These are phyloP conservation scores for Hypoxylon lenormandii DNA, from an alignment of 495 filamentous ascomycete genomes.

Conservation along the genomic window DNA sequence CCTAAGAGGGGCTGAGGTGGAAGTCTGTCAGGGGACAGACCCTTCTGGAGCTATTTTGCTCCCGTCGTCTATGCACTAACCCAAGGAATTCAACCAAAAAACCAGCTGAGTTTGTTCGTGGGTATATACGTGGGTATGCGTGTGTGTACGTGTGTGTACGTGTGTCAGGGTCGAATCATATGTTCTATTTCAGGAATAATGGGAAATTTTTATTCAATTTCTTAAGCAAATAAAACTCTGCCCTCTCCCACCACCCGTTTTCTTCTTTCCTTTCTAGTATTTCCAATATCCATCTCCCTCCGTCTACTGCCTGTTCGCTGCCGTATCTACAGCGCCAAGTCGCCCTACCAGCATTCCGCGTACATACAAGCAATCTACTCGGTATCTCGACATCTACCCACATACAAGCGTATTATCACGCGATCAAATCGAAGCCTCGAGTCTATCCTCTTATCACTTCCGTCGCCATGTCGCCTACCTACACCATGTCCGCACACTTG, in stretches of 20 bases:
- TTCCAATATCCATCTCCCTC: conserved; percentile 12
- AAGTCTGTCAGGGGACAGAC: neutral
- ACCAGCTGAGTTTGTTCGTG: neutral
- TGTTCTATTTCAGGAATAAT: conserved; percentile 27
- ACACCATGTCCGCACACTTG: conserved; percentile 66
- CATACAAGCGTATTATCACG: conserved; percentile 19
- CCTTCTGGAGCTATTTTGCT: conserved; percentile 10
- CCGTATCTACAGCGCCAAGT: conserved; percentile 18
- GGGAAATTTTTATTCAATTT: neutral
- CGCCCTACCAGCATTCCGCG: conserved; percentile 1
- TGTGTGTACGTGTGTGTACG: no score
- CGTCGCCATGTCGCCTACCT: conserved; percentile 62
- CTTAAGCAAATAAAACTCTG: conserved; percentile 38
- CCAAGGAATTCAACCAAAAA: neutral
- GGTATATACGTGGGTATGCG: no score
- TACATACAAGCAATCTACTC: conserved; percentile 6
- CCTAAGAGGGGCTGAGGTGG: no score
- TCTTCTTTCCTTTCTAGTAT: conserved; percentile 24
- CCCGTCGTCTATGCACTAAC: neutral
- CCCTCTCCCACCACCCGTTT: conserved; percentile 14
- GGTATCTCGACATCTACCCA: conserved; percentile 8
- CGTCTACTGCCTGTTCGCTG: conserved; percentile 6
- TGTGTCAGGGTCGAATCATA: conserved; percentile 18
- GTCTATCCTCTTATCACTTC: conserved; percentile 11
- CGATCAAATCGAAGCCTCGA: conserved; percentile 21